These are phyloP conservation scores for Claviceps cyperi DNA, from an alignment of 2,329 filamentous ascomycete genomes.

Conservation along the genomic window DNA sequence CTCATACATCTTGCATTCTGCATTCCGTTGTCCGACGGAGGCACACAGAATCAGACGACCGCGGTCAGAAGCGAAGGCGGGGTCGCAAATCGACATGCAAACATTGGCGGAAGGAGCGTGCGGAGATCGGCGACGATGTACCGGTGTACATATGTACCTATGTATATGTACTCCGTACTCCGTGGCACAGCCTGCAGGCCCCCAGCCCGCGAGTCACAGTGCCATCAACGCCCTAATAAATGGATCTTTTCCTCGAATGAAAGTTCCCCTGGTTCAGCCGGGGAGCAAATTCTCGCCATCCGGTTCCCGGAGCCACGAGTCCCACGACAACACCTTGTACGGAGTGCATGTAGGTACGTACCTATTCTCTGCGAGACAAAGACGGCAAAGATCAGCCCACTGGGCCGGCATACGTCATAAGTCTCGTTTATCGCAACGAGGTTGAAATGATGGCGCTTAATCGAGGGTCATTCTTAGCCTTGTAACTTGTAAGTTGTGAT, in stretches of 20 bases:
- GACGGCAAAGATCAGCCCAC: background rate
- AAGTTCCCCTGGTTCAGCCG: background rate
- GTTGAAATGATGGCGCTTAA: background rate
- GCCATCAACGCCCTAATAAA: background rate
- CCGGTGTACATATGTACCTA: background rate
- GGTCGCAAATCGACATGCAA: background rate
- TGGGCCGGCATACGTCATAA: background rate
- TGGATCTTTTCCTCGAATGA: background rate
- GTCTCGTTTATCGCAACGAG: too few relatives aligned
- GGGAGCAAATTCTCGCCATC: background rate
- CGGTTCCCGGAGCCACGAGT: background rate
- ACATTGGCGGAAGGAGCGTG: background rate
- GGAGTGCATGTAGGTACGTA: background rate
- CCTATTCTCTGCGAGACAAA: background rate
- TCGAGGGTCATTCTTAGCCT: background rate
- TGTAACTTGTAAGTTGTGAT: background rate
- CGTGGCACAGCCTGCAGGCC: background rate
- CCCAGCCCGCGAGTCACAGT: background rate
- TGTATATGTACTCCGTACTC: background rate
- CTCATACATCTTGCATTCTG: background rate
- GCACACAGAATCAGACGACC: background rate
- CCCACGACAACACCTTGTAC: background rate
- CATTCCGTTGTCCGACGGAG: too few relatives aligned
- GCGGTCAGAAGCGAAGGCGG: background rate
- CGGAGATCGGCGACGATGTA: background rate